A percentile compares a stretch with the other conserved stretches of the same genome.
These are phyloP conservation scores for Angophora floribunda DNA, from an alignment of 345 rosid genomes.

Conservation along the genomic window DNA sequence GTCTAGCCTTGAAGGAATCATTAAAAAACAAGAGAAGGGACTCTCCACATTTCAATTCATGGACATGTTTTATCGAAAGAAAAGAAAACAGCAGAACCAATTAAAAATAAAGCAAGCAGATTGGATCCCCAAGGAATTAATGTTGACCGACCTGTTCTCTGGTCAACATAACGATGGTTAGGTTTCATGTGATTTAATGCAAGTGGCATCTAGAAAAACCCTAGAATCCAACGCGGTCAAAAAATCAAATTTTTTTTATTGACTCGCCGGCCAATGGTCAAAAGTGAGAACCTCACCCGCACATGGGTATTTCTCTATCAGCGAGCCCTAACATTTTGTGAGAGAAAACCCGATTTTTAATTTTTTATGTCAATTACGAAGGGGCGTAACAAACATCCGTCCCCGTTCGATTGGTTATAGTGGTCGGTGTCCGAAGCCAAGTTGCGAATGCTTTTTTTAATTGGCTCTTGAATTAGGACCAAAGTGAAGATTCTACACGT, in stretches of 20 bases:
- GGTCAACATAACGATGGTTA: constrained; percentile 1
- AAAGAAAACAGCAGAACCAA: background rate
- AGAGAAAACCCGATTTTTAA: background rate
- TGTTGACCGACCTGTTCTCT: constrained; percentile 21
- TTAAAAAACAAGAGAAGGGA: background rate
- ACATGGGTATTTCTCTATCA: constrained; percentile 34
- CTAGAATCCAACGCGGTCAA: background rate
- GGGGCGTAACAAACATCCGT: constrained; percentile 39
- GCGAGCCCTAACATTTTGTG: constrained; percentile 20
- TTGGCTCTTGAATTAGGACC: background rate
- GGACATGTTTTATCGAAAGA: background rate
- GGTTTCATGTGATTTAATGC: background rate
- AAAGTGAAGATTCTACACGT: constrained; percentile 9
- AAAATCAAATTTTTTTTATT: background rate
- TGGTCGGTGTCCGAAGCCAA: constrained; percentile 46
- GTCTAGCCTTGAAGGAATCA: background rate
- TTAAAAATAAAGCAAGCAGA: background rate
- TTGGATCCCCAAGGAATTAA: constrained; percentile 12
- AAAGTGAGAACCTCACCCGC: background rate
- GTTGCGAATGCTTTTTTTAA: background rate
- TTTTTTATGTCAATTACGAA: background rate
- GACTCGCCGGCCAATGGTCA: constrained; percentile 10
- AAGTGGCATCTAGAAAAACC: background rate
- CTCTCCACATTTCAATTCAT: background rate
- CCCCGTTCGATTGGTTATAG: constrained; percentile 36